Evolutionary conservation across 768 basidiomycete genomes (phyloP).

Genomic region (Calocybe cyanea): DNA sequence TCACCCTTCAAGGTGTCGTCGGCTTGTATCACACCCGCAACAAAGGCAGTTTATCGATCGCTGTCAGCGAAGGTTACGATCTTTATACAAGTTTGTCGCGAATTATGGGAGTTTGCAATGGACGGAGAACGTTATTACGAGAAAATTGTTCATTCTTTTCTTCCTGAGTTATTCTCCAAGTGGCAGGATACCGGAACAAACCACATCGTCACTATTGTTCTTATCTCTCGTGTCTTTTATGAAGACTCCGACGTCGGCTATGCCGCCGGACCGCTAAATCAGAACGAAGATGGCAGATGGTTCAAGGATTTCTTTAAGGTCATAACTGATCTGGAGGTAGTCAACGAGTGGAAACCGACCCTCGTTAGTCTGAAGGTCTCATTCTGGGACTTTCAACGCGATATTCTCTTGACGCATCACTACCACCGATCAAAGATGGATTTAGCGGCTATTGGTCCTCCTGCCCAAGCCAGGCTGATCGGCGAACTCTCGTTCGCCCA

Average conservation of each 20-base stretch:
- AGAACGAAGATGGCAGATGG: conserved; percentile 72
- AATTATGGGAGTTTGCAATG: conserved; percentile 95
- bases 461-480: conserved; percentile 64
- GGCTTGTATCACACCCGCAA: conserved; percentile 74
- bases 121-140: conserved; percentile 96
- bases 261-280: conserved; percentile 76
- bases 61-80: conserved; percentile 90
- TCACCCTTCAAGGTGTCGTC: conserved; percentile 61
- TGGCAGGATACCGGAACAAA: conserved; percentile 86
- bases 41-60: conserved; percentile 86
- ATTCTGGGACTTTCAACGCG: conserved; percentile 87
- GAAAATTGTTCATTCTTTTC: conserved; percentile 96
- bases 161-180: conserved; percentile 81
- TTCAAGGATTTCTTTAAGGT: conserved; percentile 98
- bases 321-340: conserved; percentile 86
- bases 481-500: conserved; percentile 84
- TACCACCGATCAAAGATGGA: conserved; percentile 68
- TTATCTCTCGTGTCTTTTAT: conserved; percentile 91
- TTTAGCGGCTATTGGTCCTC: conserved; percentile 33
- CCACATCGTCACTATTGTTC: conserved; percentile 90
- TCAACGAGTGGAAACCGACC: conserved; percentile 84
- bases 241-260: conserved; percentile 76
- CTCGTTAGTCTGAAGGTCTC: conserved; percentile 85
- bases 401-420: conserved; percentile 87
- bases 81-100: conserved; percentile 94